A percentile compares a stretch with the other conserved stretches of the same genome.
phyloP scores from a whole-genome alignment of 306 rosid species.

The Rosa multiflora region DNA sequence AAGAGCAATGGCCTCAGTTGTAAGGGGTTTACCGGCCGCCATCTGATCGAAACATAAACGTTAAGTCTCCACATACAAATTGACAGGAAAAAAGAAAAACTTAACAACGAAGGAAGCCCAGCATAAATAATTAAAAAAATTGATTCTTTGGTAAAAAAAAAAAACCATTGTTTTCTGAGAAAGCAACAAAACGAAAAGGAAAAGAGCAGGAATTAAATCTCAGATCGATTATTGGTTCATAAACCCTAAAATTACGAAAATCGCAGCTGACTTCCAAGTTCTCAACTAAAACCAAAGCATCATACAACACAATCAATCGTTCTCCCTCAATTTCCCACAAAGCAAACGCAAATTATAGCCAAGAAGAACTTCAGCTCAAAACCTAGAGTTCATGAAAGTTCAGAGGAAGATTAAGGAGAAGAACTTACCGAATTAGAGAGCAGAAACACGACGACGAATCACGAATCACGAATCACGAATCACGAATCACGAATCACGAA shows the following conservation, averaged over 20 bases:
- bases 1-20: constrained; percentile 70
- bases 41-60: constrained; percentile 39
- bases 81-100: neutral
- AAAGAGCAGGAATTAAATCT: neutral
- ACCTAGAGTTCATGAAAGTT: neutral
- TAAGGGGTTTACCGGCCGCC: constrained; percentile 70
- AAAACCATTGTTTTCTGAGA: neutral
- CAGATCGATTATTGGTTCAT: neutral
- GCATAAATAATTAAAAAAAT: neutral
- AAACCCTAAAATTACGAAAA: neutral
- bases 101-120: neutral
- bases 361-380: neutral
- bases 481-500: neutral
- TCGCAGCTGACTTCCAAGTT: neutral
- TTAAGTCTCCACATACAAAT: neutral
- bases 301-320: too few relatives aligned
- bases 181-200: neutral
- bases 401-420: neutral
- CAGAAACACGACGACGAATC: neutral
- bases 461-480: neutral
- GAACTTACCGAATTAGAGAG: neutral
- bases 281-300: neutral
- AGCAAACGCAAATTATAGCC: neutral
- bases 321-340: neutral
- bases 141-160: neutral